Percentiles rank a stretch among this genome's conserved stretches.
Evolutionary conservation across 768 basidiomycete species (phyloP).

Genomic region (Dentipellis sp.): DNA sequence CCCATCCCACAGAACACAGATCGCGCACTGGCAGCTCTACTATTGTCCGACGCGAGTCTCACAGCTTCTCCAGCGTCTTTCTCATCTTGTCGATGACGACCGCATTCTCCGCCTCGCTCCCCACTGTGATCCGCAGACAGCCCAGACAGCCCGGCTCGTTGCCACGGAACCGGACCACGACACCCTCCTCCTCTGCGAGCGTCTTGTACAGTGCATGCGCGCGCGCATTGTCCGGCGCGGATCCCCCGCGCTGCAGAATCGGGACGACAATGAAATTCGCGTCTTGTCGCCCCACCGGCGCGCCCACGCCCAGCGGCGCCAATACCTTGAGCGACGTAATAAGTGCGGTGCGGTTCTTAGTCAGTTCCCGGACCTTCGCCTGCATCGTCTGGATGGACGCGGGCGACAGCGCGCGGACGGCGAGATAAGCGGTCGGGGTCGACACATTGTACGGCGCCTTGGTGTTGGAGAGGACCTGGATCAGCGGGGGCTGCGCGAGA

Average conservation of each 20-base stretch:
- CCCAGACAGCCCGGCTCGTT: slow-evolving; percentile 78
- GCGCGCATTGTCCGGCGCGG: slow-evolving; percentile 47
- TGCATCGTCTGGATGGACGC: slow-evolving; percentile 55
- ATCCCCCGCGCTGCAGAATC: slow-evolving; percentile 41
- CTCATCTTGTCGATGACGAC: slow-evolving; percentile 45
- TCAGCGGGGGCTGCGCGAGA: slow-evolving; percentile 80
- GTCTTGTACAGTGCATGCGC: slow-evolving; percentile 63
- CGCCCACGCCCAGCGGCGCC: slow-evolving; percentile 46
- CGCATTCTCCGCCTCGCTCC: slow-evolving; percentile 72
- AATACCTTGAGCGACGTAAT: slow-evolving; percentile 40
- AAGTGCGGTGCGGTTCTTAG: slow-evolving; percentile 47
- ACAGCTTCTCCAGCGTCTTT: slow-evolving; percentile 33
- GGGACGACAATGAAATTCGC: slow-evolving; percentile 90
- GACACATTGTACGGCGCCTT: slow-evolving; percentile 99
- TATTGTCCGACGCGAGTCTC: neutral
- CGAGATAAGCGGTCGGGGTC: slow-evolving; percentile 78
- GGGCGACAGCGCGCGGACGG: slow-evolving; percentile 66
- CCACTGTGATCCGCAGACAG: slow-evolving; percentile 85
- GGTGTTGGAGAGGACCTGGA: slow-evolving; percentile 87
- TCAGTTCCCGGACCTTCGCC: slow-evolving; percentile 50
- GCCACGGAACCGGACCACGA: slow-evolving; percentile 90
- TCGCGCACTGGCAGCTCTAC: too few species aligned
- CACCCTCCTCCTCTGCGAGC: slow-evolving; percentile 75
- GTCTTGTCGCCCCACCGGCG: slow-evolving; percentile 68
- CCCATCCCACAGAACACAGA: too few species aligned